A percentile compares a stretch with the other conserved stretches of the same genome.
phyloP scores from a whole-genome alignment of 306 rosid genomes.

The Medicago arabica region DNA sequence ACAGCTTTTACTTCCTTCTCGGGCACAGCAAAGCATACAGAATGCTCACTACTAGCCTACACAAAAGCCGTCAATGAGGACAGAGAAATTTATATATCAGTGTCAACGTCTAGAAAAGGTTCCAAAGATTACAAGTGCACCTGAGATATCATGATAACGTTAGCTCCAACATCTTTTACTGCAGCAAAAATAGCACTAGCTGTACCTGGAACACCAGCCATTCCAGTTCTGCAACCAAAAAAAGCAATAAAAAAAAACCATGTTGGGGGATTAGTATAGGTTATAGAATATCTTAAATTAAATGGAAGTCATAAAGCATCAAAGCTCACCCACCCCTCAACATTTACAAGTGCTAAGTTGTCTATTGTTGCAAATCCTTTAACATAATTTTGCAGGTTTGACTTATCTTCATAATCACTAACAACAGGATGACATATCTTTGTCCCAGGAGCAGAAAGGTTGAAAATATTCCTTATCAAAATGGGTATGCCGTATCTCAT shows the following conservation, averaged over 20 bases:
- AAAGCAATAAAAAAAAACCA: constrained; percentile 35
- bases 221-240: constrained; percentile 77
- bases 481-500: constrained; percentile 89
- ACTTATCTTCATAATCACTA: constrained; percentile 55
- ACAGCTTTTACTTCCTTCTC: constrained; percentile 96
- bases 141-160: constrained; percentile 99
- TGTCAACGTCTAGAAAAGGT: constrained; percentile 36
- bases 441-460: constrained; percentile 90
- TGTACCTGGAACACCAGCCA: constrained; percentile 99
- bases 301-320: constrained; percentile 31
- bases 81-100: constrained; percentile 22
- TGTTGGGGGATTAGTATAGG: constrained; percentile 10
- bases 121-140: constrained; percentile 48
- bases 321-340: constrained; percentile 98
- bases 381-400: constrained; percentile 67
- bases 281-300: constrained; percentile 3
- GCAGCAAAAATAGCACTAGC: constrained; percentile 86
- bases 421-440: constrained; percentile 73
- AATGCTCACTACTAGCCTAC: constrained; percentile 99
- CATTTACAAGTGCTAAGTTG: constrained; percentile 93
- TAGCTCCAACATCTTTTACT: constrained; percentile 98
- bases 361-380: constrained; percentile 99
- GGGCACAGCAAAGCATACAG: constrained; percentile 98
- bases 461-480: constrained; percentile 88
- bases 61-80: constrained; percentile 44